Evolutionary conservation across 2,329 filamentous ascomycete species (phyloP).

Genomic region (Ophiobolus disseminans): DNA sequence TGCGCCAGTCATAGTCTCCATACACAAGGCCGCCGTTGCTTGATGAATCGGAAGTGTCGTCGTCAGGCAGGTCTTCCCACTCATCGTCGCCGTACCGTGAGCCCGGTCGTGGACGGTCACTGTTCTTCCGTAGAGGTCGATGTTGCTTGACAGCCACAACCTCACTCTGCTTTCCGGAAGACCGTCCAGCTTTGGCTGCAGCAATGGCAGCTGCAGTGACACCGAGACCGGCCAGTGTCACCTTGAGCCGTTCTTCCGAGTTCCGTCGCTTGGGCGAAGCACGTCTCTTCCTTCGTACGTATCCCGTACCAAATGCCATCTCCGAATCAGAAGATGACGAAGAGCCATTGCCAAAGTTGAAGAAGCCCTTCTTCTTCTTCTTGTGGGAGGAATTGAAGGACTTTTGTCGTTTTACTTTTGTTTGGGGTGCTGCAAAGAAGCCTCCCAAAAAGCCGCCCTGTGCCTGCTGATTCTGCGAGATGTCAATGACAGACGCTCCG

Average conservation of each 20-base stretch:
- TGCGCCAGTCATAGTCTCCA: conserved; percentile 55
- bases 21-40: conserved; percentile 67
- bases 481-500: conserved; percentile 69
- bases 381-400: conserved; percentile 25
- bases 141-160: conserved; percentile 46
- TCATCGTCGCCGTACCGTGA: conserved; percentile 57
- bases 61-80: conserved; percentile 50
- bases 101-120: conserved; percentile 30
- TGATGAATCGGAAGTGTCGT: conserved; percentile 51
- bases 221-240: conserved; percentile 55
- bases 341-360: conserved; percentile 57
- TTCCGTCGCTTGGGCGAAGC: conserved; percentile 44
- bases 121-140: conserved; percentile 29
- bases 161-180: conserved; percentile 36
- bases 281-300: conserved; percentile 30
- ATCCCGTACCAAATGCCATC: conserved; percentile 55
- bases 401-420: conserved; percentile 40
- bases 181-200: conserved; percentile 47
- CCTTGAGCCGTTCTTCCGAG: conserved; percentile 56
- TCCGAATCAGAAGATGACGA: conserved; percentile 55
- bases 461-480: conserved; percentile 64
- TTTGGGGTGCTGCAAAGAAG: conserved; percentile 63
- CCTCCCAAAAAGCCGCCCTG: conserved; percentile 57
- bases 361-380: conserved; percentile 56
- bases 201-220: conserved; percentile 58